Evolutionary conservation across 148 eudicot genomes (phyloP), one percentile per base, ranked within the genome.

Genomic region (Persicaria tinctoria): DNA sequence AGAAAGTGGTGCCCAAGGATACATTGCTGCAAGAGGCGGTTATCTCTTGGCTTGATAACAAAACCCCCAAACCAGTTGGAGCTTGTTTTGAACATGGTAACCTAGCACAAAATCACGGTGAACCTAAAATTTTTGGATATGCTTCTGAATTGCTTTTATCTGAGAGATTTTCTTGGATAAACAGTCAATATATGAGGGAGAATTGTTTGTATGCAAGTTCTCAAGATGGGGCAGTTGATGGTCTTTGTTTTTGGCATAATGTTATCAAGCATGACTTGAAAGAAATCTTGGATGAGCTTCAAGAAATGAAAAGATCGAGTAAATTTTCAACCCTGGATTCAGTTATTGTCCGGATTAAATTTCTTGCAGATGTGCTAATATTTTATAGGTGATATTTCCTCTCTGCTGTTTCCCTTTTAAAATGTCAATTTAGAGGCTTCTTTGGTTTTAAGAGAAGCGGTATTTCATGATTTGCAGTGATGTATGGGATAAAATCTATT

Each of bases 211-310:
- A 80, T 18, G 48, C 69, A 76, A 74, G 53, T 76, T 55, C 76
- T 48, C 56, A 68, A 78, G 81, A 76, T 47, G 62, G 70, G 71
- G 87, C 87, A 63, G 63, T 85, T 70, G 82, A 83, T 74, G 84
- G 88, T 76, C 79, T 91, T 77, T 41, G 75, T 74, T 76, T 88
- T 69, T 93, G 92, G 97, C 92, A 93, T 79, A 56, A 74, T 78
- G 88, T 92, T 54, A 81, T 89, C 59, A 82, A 81, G 78, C 84
- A 83, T 75, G 91, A 87, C 68, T 73, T 89, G 27, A 75, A 85
- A 53, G 86, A 79, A 51, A 83, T 84, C 75, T 38, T 89, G 68
- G 83, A 82, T 53, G 87, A 87, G 74, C 82, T 93, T 63, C 66
- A 77, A 81, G 86, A 72, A 70, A 78, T 87, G 73, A 84, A 82